phyloP scores from a whole-genome alignment of 179 eudicot species.

The Beta lomatogona region DNA sequence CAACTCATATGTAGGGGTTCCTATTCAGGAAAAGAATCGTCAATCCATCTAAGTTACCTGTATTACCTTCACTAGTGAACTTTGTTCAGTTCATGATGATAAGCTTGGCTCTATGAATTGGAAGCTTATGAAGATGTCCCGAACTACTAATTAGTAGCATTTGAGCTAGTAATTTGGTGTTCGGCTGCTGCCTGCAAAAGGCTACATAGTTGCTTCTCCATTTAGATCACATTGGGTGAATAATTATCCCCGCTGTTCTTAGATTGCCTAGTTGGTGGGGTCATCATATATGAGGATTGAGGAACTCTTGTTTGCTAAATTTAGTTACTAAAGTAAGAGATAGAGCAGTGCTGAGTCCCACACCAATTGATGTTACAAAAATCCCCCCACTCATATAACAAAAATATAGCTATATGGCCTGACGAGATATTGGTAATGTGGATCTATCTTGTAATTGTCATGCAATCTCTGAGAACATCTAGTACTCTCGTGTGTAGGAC shows the following conservation, averaged over 20 bases:
- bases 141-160: neutral
- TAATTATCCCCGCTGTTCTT: neutral
- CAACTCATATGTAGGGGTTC: neutral
- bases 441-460: neutral
- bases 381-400: too few relatives aligned
- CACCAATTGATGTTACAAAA: too few relatives aligned
- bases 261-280: neutral
- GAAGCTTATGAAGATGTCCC: neutral
- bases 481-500: constrained; percentile 42
- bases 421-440: neutral
- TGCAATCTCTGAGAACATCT: neutral
- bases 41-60: neutral
- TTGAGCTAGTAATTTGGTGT: neutral
- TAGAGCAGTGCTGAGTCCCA: too few relatives aligned
- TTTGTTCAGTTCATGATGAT: neutral
- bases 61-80: neutral
- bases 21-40: neutral
- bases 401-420: too few relatives aligned
- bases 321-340: too few relatives aligned
- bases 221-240: constrained; percentile 2
- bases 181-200: neutral
- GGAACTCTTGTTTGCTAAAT: too few relatives aligned
- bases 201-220: neutral
- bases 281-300: neutral
- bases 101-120: neutral